Percentiles rank a stretch among this genome's conserved stretches.
phyloP scores from a whole-genome alignment of 495 filamentous ascomycete species.

The Lindgomyces ingoldianus region DNA sequence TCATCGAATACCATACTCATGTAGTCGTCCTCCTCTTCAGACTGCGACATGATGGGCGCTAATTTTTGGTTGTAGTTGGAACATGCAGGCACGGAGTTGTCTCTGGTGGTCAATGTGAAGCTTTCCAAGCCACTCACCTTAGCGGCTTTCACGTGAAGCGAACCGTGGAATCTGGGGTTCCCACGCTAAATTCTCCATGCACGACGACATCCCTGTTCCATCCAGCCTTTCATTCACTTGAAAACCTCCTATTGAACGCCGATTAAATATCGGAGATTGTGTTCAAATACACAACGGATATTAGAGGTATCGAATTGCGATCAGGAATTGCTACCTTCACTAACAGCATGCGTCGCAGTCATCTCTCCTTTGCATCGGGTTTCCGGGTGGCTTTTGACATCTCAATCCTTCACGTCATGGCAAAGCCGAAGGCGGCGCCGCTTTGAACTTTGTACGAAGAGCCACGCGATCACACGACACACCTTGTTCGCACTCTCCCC shows the following conservation, averaged over 20 bases:
- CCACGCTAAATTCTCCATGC: too few relatives aligned
- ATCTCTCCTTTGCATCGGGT: background rate
- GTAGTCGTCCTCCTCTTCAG: slow-evolving; percentile 62
- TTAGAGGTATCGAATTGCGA: too few relatives aligned
- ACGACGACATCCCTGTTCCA: too few relatives aligned
- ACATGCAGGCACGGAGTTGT: background rate
- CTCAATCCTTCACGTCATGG: background rate
- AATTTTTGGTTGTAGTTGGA: background rate
- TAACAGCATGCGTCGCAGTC: too few relatives aligned
- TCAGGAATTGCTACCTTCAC: too few relatives aligned
- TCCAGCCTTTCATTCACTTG: too few relatives aligned
- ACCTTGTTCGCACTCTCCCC: background rate
- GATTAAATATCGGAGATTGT: too few relatives aligned
- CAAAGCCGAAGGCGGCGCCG: too few relatives aligned
- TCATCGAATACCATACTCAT: slow-evolving; percentile 65
- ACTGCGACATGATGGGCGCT: slow-evolving; percentile 18
- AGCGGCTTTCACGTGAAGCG: background rate
- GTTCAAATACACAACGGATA: too few relatives aligned
- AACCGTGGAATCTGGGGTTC: too few relatives aligned
- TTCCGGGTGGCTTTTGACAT: background rate
- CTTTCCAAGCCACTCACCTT: background rate
- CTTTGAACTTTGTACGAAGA: background rate
- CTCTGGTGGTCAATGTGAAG: background rate
- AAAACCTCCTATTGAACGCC: too few relatives aligned
- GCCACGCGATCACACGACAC: background rate